Evolutionary conservation across 345 rosid species (phyloP).

Genomic region (Pistacia vera): DNA sequence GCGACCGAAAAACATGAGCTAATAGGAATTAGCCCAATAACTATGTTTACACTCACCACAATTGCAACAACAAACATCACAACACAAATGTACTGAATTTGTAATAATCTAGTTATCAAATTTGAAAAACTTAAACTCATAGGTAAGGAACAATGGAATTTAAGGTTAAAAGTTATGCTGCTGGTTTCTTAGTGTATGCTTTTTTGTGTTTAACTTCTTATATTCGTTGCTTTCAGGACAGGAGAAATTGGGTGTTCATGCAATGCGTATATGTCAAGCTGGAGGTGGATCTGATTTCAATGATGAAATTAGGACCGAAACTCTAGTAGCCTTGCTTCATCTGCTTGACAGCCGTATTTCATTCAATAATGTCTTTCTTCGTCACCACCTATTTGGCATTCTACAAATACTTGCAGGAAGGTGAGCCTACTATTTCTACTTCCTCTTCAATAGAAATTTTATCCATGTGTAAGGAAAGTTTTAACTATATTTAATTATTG

Average conservation of each 20-base stretch:
- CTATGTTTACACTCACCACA: too few relatives aligned
- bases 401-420: slow-evolving; percentile 84
- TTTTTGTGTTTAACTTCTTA: background rate
- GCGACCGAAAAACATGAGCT: background rate
- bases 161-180: background rate
- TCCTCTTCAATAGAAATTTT: background rate
- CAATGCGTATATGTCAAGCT: slow-evolving; percentile 81
- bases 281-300: slow-evolving; percentile 47
- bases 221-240: slow-evolving; percentile 70
- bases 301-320: slow-evolving; percentile 46
- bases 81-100: background rate
- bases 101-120: too few relatives aligned
- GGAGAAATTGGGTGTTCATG: slow-evolving; percentile 72
- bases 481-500: background rate
- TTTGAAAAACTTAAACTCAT: too few relatives aligned
- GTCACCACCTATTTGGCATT: slow-evolving; percentile 84
- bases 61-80: background rate
- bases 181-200: slow-evolving; percentile 3
- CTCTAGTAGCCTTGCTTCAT: slow-evolving; percentile 66
- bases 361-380: slow-evolving; percentile 77
- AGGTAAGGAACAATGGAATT: background rate
- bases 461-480: background rate
- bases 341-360: slow-evolving; percentile 69
- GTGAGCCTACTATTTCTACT: slow-evolving; percentile 37
- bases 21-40: background rate